phyloP scores from a whole-genome alignment of 1,139 yeast genomes.

The Candida pseudoviswanathii region DNA sequence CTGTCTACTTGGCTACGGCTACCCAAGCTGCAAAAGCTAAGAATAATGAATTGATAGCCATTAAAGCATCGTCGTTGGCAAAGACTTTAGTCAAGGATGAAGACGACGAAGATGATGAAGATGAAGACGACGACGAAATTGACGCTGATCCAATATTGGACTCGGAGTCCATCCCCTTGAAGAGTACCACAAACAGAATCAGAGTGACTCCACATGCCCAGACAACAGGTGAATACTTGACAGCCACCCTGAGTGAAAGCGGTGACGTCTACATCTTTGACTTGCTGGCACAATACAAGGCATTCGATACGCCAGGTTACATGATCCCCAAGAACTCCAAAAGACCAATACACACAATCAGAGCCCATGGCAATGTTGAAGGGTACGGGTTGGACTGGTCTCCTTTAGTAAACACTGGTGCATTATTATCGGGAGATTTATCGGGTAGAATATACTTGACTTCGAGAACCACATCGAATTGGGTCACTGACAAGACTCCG shows the following conservation, averaged over 20 bases:
- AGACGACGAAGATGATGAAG: constrained; percentile 64
- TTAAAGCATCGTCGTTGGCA: constrained; percentile 79
- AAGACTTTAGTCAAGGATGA: constrained; percentile 86
- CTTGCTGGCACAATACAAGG: constrained; percentile 69
- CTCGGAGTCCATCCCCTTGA: constrained; percentile 74
- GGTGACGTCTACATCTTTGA: constrained; percentile 91
- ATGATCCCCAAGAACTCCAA: constrained; percentile 75
- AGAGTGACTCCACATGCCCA: constrained; percentile 80
- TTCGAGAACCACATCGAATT: constrained; percentile 71
- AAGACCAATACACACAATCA: constrained; percentile 83
- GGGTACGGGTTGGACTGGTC: constrained; percentile 99
- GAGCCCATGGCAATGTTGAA: constrained; percentile 90
- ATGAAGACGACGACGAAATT: constrained; percentile 68
- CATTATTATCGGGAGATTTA: constrained; percentile 86
- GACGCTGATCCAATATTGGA: constrained; percentile 85
- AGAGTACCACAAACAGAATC: constrained; percentile 85
- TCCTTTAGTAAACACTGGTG: constrained; percentile 77
- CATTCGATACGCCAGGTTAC: constrained; percentile 87
- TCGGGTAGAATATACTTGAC: constrained; percentile 82
- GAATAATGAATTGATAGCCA: constrained; percentile 84
- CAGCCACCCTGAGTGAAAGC: constrained; percentile 87
- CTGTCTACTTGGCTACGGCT: constrained; percentile 84
- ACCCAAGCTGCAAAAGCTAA: constrained; percentile 89
- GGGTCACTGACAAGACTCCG: constrained; percentile 88
- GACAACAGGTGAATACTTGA: constrained; percentile 77